phyloP scores from a whole-genome alignment of 148 eudicot genomes.

The Rhododendron griersonianum region DNA sequence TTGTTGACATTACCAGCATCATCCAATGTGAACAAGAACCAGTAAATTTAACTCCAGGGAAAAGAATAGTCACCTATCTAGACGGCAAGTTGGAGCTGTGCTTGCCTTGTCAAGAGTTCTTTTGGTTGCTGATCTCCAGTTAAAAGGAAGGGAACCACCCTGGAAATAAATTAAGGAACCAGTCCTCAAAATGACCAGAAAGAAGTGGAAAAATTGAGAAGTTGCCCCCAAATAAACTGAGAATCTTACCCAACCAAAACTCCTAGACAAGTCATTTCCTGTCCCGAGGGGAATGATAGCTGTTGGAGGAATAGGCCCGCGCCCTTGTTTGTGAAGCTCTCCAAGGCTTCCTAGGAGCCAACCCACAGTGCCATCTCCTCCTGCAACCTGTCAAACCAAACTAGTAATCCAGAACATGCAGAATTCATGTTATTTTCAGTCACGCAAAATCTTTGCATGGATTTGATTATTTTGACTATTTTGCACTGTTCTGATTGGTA shows the following conservation, averaged over 20 bases:
- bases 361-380: conserved; percentile 98
- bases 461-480: background rate
- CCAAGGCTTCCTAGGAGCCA: conserved; percentile 96
- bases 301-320: conserved; percentile 85
- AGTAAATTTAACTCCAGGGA: background rate
- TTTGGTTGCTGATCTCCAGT: conserved; percentile 87
- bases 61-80: conserved; percentile 60
- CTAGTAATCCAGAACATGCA: background rate
- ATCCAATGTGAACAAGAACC: background rate
- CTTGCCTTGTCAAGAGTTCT: conserved; percentile 68
- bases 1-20: background rate
- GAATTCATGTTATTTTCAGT: background rate
- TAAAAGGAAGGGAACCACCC: conserved; percentile 98
- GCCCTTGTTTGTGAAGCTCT: conserved; percentile 67
- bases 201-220: conserved; percentile 1
- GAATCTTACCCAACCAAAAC: conserved; percentile 87
- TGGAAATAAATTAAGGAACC: conserved; percentile 16
- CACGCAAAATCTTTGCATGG: background rate
- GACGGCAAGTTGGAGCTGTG: conserved; percentile 40
- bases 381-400: conserved; percentile 67
- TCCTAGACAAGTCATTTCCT: conserved; percentile 93
- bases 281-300: conserved; percentile 96
- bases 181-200: conserved; percentile 7
- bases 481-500: background rate
- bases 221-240: background rate